These are phyloP conservation scores for Colletotrichum shisoi DNA, from an alignment of 2,329 filamentous ascomycete genomes.

Conservation along the genomic window DNA sequence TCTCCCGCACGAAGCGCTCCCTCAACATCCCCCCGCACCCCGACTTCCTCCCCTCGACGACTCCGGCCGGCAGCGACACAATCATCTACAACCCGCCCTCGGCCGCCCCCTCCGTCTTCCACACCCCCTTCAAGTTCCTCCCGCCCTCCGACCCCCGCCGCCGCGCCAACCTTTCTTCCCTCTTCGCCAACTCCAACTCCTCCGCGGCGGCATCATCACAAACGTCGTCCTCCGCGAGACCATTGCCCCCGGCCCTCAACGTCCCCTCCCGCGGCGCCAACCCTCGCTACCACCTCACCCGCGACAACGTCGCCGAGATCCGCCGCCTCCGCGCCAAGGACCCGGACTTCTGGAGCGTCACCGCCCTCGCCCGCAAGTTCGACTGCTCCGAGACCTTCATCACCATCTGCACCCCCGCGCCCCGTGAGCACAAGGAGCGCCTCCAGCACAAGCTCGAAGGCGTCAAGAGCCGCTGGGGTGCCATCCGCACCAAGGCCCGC, in stretches of 20 bases:
- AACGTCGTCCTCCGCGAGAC: conserved; percentile 33
- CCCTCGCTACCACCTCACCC: conserved; percentile 61
- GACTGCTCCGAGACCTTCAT: conserved; percentile 60
- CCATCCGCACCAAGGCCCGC: conserved; percentile 61
- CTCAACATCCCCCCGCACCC: conserved; percentile 68
- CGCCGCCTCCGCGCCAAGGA: conserved; percentile 62
- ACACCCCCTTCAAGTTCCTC: conserved; percentile 73
- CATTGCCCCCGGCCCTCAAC: conserved; percentile 48
- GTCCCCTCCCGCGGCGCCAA: conserved; percentile 43
- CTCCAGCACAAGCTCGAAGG: conserved; percentile 57
- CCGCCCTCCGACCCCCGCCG: conserved; percentile 65
- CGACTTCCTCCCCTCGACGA: conserved; percentile 60
- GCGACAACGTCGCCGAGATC: conserved; percentile 67
- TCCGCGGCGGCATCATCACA: conserved; percentile 35
- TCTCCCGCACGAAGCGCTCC: conserved; percentile 62
- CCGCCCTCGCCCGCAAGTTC: conserved; percentile 57
- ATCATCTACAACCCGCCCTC: conserved; percentile 61
- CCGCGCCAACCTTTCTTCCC: conserved; percentile 56
- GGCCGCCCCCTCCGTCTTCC: conserved; percentile 60
- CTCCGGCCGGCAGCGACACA: conserved; percentile 49
- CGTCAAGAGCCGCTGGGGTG: conserved; percentile 65
- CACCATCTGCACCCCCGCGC: conserved; percentile 63
- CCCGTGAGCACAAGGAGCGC: conserved; percentile 57
- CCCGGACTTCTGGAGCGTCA: conserved; percentile 64
- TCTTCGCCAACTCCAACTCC: conserved; percentile 49